Conservation (phyloP, 257 asterid species). For the Knoxia roxburghii region DNA sequence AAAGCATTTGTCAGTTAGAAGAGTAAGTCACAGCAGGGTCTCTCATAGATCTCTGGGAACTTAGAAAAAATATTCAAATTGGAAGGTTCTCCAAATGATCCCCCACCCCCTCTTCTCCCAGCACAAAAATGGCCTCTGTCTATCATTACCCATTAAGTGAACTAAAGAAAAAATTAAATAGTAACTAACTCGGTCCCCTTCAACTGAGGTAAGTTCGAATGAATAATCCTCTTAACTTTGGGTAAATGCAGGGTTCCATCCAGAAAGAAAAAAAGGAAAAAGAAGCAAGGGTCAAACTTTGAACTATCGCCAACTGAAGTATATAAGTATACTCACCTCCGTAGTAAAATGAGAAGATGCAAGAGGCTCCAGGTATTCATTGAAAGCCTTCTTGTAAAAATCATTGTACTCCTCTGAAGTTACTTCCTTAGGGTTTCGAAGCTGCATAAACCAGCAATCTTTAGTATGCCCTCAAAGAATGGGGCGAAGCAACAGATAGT, state of each 20-base stretch:
- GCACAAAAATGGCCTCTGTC: too few relatives aligned
- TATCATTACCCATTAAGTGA: not conserved
- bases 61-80: not conserved
- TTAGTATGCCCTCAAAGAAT: not conserved
- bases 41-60: not conserved
- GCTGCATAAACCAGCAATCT: constrained; percentile 46
- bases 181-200: not conserved
- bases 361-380: constrained; percentile 87
- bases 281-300: not conserved
- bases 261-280: too few relatives aligned
- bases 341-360: constrained; percentile 98
- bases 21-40: not conserved
- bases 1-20: too few relatives aligned
- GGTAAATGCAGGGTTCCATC: too few relatives aligned
- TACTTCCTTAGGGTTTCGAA: constrained; percentile 90
- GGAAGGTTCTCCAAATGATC: not conserved
- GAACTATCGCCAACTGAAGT: not conserved
- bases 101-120: too few relatives aligned
- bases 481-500: not conserved
- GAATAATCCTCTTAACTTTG: too few relatives aligned
- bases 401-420: constrained; percentile 84
- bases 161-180: not conserved
- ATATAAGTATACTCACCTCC: constrained; percentile 52
- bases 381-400: constrained; percentile 85
- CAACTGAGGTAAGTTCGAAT: not conserved